A percentile compares a stretch with the other conserved stretches of the same genome.
Conservation (phyloP, 2,329 filamentous ascomycete genomes). For the Paramyrothecium sp. region DNA sequence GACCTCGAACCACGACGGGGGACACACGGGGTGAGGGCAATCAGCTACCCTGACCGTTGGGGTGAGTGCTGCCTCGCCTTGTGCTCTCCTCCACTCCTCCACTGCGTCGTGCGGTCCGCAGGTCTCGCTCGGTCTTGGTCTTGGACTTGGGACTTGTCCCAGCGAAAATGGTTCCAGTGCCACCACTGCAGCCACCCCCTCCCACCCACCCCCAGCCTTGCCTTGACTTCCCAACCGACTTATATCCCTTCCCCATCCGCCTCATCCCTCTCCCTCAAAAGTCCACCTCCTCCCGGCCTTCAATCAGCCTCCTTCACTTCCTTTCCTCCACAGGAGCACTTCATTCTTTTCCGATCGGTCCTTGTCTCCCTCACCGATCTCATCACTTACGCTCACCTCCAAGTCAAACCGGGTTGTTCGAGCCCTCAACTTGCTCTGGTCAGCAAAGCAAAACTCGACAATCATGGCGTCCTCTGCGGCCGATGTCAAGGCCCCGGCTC, state of each 20-base stretch:
- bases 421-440: neutral
- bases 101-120: too few relatives aligned
- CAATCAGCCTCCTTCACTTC: neutral
- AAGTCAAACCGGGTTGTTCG: too few relatives aligned
- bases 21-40: neutral
- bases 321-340: neutral
- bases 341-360: neutral
- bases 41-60: too few relatives aligned
- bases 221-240: neutral
- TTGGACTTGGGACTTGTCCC: too few relatives aligned
- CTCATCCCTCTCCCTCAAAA: neutral
- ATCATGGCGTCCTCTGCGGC: conserved; percentile 37
- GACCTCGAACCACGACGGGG: neutral
- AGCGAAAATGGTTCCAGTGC: neutral
- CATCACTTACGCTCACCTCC: too few relatives aligned
- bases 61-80: too few relatives aligned
- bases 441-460: neutral
- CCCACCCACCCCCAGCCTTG: neutral
- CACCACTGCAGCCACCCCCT: neutral
- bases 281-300: neutral
- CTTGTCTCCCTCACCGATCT: too few relatives aligned
- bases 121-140: too few relatives aligned
- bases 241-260: neutral
- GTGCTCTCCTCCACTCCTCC: too few relatives aligned
- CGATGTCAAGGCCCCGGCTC: conserved; percentile 27